Base-by-base conservation (phyloP, 768 basidiomycete species). In the Boletus sp. region DNA sequence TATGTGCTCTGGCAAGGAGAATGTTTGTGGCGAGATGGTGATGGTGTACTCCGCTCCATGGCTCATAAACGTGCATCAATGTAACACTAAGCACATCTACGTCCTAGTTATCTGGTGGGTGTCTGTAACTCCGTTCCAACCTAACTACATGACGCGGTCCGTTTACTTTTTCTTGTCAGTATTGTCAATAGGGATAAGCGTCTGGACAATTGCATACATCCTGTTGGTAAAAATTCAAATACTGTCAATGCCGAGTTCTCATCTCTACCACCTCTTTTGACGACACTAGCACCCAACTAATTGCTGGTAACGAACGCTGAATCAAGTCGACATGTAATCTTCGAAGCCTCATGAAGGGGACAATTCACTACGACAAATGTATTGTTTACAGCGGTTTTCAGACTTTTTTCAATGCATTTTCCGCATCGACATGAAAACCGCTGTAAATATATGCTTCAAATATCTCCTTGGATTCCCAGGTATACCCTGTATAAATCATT, bases 1-100 rank as follows among this genome's bases (percentile, higher is more conserved):
- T 79, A 79, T 56, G 89, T 90, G n/a, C 80, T 95, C 49, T 84
- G 82, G 67, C 87, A 89, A 29, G 94, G 94, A 10, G 86, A 90
- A 10, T 96, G 94, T 68, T 79, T 95, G 39, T 80, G 95, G 50
- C 83, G 86, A 17, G 80, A 87, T 56, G 94, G 93, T 5, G 91
- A 91, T 61, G 76, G 73, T 18, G 74, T 88, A 20, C 57, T 74
- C 47, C 62, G 57, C 46, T 49, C 29, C 47, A 57, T 64, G 56
- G 49, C 46, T 55, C 61, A 61, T 36, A 59, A 76, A 42, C 67
- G 53, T n/a, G 54, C 66, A 18, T 56, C 55, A 4, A 52, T 67
- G 67, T 69, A 52, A 53, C 49, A 17, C 9, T 18, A 2, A 40
- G 39, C 7, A 28, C 42, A 20, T 32, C 10, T 28, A 9, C 17